phyloP scores from a whole-genome alignment of 345 rosid genomes.

The Pistacia atlantica region DNA sequence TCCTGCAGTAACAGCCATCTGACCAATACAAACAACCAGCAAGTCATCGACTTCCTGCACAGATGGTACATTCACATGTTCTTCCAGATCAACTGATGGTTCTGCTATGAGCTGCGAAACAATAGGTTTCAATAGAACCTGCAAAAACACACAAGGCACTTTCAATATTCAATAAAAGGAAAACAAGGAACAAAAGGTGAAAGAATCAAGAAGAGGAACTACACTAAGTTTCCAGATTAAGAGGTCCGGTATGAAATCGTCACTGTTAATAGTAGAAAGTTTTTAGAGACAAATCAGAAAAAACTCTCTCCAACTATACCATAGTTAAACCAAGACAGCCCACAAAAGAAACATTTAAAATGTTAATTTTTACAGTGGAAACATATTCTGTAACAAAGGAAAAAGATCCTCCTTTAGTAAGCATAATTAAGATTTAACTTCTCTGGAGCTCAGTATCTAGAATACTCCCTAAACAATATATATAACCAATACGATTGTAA shows the following conservation, averaged over 20 bases:
- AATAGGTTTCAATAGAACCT: slow-evolving; percentile 85
- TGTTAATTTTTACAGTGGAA: not conserved
- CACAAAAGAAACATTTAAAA: not conserved
- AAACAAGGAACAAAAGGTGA: not conserved
- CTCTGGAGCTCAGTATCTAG: no score
- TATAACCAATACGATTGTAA: no score
- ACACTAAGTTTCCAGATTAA: not conserved
- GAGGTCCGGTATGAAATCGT: not conserved
- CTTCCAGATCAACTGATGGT: slow-evolving; percentile 60
- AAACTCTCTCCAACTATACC: not conserved
- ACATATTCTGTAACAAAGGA: not conserved
- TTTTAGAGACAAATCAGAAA: not conserved
- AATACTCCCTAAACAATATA: not conserved
- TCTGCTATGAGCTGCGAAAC: slow-evolving; percentile 71
- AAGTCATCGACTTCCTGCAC: slow-evolving; percentile 73
- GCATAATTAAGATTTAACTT: not conserved
- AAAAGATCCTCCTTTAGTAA: not conserved
- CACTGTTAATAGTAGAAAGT: not conserved
- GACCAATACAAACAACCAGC: slow-evolving; percentile 78
- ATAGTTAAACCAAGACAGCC: not conserved
- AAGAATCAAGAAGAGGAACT: not conserved
- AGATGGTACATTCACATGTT: slow-evolving; percentile 60
- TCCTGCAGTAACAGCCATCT: slow-evolving; percentile 91
- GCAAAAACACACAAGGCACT: slow-evolving; percentile 24
- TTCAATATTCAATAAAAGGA: slow-evolving; percentile 8